These are phyloP conservation scores for Stephania cephalantha DNA, from an alignment of 164 flowering plant genomes.

Conservation along the genomic window DNA sequence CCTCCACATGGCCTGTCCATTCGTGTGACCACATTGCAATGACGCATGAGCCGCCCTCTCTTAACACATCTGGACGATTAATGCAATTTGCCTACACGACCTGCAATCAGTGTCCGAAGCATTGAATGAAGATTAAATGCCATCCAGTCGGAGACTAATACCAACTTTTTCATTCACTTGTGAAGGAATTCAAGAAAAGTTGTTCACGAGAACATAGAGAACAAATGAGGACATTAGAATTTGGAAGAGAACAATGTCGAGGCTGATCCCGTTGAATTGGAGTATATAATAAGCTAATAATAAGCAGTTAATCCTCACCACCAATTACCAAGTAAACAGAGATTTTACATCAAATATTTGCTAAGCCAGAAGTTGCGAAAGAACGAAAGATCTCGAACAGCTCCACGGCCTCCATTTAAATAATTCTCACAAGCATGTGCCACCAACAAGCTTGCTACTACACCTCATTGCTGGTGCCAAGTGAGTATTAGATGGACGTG, in stretches of 20 bases:
- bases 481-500: background rate
- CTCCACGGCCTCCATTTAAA: background rate
- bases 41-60: too few species aligned
- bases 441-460: background rate
- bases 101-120: too few species aligned
- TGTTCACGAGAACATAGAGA: background rate
- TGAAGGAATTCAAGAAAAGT: background rate
- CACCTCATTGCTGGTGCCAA: background rate
- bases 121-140: background rate
- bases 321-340: slow-evolving; percentile 2
- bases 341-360: background rate
- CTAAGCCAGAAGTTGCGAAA: background rate
- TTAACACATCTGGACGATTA: background rate
- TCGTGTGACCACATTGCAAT: too few species aligned
- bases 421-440: background rate
- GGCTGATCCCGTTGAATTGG: background rate
- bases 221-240: background rate
- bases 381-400: background rate
- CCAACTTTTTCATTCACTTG: background rate
- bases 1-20: too few species aligned
- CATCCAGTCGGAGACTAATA: background rate
- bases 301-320: background rate
- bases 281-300: background rate
- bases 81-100: background rate
- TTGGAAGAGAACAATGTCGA: background rate